These are phyloP conservation scores for Pachysandra terminalis DNA, from an alignment of 164 flowering plant species.

Conservation along the genomic window DNA sequence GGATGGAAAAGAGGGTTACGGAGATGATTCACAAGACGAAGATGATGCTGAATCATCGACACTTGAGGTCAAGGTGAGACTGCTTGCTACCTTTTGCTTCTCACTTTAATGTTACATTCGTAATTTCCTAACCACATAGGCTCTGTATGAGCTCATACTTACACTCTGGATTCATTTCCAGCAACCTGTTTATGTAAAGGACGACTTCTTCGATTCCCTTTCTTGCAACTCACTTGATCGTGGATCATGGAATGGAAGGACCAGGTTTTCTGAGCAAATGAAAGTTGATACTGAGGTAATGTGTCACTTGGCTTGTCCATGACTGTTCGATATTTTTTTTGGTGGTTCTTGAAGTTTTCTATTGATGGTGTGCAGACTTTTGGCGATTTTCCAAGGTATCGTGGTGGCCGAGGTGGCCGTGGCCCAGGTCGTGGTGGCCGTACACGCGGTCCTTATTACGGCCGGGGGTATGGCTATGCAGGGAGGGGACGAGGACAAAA, in stretches of 20 bases:
- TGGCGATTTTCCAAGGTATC: slow-evolving; percentile 63
- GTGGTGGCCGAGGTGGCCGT: slow-evolving; percentile 74
- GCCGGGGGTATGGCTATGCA: slow-evolving; percentile 57
- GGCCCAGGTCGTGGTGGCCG: slow-evolving; percentile 61
- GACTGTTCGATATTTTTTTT: background rate
- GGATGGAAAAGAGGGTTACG: slow-evolving; percentile 31
- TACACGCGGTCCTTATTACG: slow-evolving; percentile 47
- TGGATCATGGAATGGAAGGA: slow-evolving; percentile 47
- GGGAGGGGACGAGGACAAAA: slow-evolving; percentile 55
- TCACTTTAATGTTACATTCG: too few species aligned
- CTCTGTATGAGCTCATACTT: background rate
- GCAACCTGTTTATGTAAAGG: slow-evolving; percentile 80
- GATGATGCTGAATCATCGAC: slow-evolving; percentile 38
- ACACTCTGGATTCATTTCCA: background rate
- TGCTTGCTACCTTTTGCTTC: background rate
- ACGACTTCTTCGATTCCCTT: slow-evolving; percentile 81
- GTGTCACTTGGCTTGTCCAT: background rate
- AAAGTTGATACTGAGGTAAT: slow-evolving; percentile 77
- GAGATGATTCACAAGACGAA: slow-evolving; percentile 39
- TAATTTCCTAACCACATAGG: too few species aligned
- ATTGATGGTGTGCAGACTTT: slow-evolving; percentile 51
- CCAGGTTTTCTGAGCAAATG: slow-evolving; percentile 66
- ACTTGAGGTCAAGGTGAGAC: slow-evolving; percentile 38
- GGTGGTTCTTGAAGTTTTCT: background rate
- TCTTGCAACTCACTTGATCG: slow-evolving; percentile 58